Evolutionary conservation across 257 asterid genomes (phyloP).

Genomic region (Nicotiana noctiflora): DNA sequence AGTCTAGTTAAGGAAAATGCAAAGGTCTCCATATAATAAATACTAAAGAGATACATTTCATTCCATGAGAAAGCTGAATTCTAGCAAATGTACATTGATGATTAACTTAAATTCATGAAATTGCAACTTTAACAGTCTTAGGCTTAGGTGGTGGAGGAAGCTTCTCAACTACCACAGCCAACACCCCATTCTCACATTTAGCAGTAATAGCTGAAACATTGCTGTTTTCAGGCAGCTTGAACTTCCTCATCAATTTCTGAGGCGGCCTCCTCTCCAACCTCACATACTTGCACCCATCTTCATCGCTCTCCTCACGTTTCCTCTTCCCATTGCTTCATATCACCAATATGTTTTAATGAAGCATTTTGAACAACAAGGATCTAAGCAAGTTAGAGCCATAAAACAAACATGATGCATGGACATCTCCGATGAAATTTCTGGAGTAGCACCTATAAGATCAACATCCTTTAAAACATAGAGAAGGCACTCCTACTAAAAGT

Average conservation of each 20-base stretch:
- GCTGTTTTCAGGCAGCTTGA: slow-evolving; percentile 52
- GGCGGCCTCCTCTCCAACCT: slow-evolving; percentile 56
- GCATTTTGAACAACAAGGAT: neutral
- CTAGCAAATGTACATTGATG: neutral
- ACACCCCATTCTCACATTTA: slow-evolving; percentile 64
- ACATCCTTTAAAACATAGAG: too few relatives aligned
- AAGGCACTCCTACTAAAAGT: too few relatives aligned
- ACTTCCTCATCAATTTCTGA: slow-evolving; percentile 55
- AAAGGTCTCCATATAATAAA: neutral
- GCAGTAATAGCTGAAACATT: slow-evolving; percentile 48
- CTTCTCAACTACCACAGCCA: slow-evolving; percentile 66
- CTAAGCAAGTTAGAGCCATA: neutral
- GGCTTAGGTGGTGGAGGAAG: slow-evolving; percentile 69
- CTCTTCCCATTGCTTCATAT: slow-evolving; percentile 74
- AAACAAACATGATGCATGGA: neutral
- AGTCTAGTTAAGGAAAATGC: neutral
- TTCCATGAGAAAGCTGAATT: neutral
- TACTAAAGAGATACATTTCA: neutral
- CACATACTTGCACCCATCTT: slow-evolving; percentile 68
- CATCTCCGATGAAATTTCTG: neutral
- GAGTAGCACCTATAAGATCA: neutral
- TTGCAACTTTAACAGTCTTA: slow-evolving; percentile 47
- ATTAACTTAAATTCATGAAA: slow-evolving; percentile 24
- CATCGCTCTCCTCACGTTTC: slow-evolving; percentile 69
- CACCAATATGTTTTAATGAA: slow-evolving; percentile 39